Evolutionary conservation across 225 moss, liverwort and hornwort genomes (phyloP).

Genomic region (Ulota crispa): DNA sequence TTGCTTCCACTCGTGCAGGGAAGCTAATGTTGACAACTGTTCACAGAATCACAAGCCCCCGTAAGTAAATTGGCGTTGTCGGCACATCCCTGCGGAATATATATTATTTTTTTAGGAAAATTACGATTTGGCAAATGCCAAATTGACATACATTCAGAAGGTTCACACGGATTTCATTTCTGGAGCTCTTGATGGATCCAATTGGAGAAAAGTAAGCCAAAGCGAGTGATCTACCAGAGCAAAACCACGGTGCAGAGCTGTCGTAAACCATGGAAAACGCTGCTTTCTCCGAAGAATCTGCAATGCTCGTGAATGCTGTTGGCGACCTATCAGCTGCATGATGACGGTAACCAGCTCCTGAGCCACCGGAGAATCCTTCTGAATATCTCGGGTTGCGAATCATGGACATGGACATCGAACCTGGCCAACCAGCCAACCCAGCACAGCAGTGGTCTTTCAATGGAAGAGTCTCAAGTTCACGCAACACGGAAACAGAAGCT

Average conservation of each 20-base stretch:
- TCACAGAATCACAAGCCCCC: constrained; percentile 16
- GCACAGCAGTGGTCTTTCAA: not conserved
- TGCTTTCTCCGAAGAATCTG: constrained; percentile 29
- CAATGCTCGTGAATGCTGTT: constrained; percentile 3
- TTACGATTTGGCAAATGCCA: too few species aligned
- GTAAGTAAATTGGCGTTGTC: too few species aligned
- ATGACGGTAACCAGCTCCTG: not conserved
- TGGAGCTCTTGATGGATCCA: not conserved
- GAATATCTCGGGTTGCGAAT: constrained; percentile 13
- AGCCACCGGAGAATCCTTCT: constrained; percentile 11
- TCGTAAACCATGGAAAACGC: constrained; percentile 21
- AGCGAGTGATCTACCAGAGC: constrained; percentile 38
- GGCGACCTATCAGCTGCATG: constrained; percentile 16
- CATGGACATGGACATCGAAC: constrained; percentile 26
- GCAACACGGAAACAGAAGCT: not conserved
- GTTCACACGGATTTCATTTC: not conserved
- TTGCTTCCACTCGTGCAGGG: constrained; percentile 49
- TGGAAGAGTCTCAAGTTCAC: not conserved
- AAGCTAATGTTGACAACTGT: constrained; percentile 44
- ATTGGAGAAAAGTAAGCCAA: not conserved
- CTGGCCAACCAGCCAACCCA: constrained; percentile 18
- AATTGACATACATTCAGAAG: too few species aligned
- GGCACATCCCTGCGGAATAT: too few species aligned
- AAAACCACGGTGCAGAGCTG: constrained; percentile 46
- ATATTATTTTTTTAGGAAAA: too few species aligned